Percentiles rank a stretch among this genome's conserved stretches.
phyloP scores from a whole-genome alignment of 768 basidiomycete genomes.

The Russula olivacea region DNA sequence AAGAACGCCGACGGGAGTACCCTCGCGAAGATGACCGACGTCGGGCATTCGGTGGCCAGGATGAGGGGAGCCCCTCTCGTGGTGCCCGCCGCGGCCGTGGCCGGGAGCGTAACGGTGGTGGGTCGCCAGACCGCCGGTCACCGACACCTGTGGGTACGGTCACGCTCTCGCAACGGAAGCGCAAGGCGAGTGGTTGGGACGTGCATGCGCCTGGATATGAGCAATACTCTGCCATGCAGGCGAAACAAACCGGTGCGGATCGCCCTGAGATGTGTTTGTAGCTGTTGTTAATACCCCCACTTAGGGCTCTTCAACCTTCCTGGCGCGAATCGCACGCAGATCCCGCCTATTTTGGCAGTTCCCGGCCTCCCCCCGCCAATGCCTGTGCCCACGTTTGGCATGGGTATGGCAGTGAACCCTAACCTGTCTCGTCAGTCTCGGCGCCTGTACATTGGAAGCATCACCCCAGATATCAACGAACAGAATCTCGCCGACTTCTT shows the following conservation, averaged over 20 bases:
- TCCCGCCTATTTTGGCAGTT: conserved; percentile 74
- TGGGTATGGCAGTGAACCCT: conserved; percentile 81
- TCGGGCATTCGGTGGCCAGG: conserved; percentile 24
- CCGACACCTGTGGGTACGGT: conserved; percentile 85
- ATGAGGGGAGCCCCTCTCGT: conserved; percentile 34
- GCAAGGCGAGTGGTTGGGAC: conserved; percentile 94
- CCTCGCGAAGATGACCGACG: conserved; percentile 37
- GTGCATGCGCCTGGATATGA: conserved; percentile 94
- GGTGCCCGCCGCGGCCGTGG: conserved; percentile 45
- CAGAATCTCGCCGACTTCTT: conserved; percentile 90
- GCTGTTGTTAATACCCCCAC: conserved; percentile 5
- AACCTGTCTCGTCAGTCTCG: conserved; percentile 91
- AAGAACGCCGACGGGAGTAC: conserved; percentile 35
- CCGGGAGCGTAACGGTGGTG: conserved; percentile 50
- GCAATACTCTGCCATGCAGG: conserved; percentile 89
- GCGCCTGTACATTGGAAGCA: conserved; percentile 93
- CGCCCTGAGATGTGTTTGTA: not conserved
- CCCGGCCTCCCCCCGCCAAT: conserved; percentile 78
- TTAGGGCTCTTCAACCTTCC: conserved; percentile 93
- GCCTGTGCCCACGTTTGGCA: conserved; percentile 79
- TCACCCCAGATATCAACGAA: conserved; percentile 92
- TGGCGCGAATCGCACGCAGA: conserved; percentile 86
- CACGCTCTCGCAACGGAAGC: conserved; percentile 77
- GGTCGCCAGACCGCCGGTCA: conserved; percentile 73
- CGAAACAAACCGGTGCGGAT: conserved; percentile 87